phyloP scores from a whole-genome alignment of 345 rosid genomes.

The Citrus inodora region DNA sequence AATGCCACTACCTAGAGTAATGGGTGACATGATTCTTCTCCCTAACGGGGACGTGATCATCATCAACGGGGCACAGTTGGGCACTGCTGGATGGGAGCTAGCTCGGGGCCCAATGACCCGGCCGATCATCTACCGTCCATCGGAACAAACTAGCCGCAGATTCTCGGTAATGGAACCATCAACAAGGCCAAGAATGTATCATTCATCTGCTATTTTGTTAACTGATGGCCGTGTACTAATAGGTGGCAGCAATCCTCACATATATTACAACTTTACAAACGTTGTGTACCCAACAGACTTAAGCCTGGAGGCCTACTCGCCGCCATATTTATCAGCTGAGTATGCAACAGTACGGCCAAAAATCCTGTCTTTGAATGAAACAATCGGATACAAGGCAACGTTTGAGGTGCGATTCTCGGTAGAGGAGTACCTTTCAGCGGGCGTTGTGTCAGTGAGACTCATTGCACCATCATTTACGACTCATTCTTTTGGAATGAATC shows the following conservation, averaged over 20 bases:
- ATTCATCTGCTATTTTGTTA: conserved; percentile 62
- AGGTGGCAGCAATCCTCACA: conserved; percentile 81
- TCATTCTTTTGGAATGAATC: conserved; percentile 76
- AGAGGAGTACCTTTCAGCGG: conserved; percentile 19
- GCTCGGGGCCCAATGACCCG: conserved; percentile 41
- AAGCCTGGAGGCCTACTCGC: conserved; percentile 70
- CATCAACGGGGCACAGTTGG: conserved; percentile 58
- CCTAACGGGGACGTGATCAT: conserved; percentile 67
- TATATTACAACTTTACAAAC: conserved; percentile 53
- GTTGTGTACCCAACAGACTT: conserved; percentile 72
- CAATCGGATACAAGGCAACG: conserved; percentile 24
- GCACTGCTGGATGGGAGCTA: conserved; percentile 78
- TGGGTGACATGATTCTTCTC: conserved; percentile 84
- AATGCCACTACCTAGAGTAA: conserved; percentile 73
- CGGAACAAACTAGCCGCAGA: conserved; percentile 10
- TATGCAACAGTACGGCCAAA: conserved; percentile 36
- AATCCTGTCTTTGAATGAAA: conserved; percentile 24
- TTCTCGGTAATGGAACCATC: conserved; percentile 52
- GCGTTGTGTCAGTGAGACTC: conserved; percentile 44
- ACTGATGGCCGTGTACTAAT: conserved; percentile 68
- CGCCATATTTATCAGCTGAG: conserved; percentile 51
- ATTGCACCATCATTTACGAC: conserved; percentile 73
- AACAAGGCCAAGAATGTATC: conserved; percentile 64
- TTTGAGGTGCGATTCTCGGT: conserved; percentile 35
- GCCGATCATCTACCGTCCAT: conserved; percentile 57